Percentiles rank a stretch among this genome's conserved stretches.
Conservation (phyloP, 2,329 filamentous ascomycete genomes). For the Teratosphaeria zuluensis region DNA sequence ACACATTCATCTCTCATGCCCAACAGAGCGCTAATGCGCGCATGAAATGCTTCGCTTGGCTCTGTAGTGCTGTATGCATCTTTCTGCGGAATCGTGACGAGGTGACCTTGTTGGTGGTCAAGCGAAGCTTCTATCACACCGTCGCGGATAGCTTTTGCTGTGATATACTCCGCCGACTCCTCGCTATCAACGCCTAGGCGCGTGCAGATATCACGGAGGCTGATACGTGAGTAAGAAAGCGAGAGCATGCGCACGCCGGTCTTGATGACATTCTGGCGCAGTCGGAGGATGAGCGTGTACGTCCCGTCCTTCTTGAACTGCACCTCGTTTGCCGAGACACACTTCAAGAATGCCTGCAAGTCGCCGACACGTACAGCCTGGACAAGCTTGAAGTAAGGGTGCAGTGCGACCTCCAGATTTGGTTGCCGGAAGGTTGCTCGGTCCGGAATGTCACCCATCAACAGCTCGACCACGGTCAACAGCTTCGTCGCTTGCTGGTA, state of each 20-base stretch:
- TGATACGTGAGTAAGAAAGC: conserved; percentile 93
- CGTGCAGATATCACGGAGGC: conserved; percentile 92
- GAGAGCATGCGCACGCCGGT: conserved; percentile 99
- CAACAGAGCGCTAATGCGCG: conserved; percentile 86
- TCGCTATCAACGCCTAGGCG: conserved; percentile 87
- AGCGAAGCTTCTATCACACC: conserved; percentile 85
- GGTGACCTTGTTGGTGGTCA: conserved; percentile 89
- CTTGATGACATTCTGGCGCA: conserved; percentile 98
- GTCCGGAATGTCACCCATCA: conserved; percentile 98
- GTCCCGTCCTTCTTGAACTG: conserved; percentile 89
- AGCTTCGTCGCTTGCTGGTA: conserved; percentile 94
- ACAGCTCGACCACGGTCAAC: conserved; percentile 86
- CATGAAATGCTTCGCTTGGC: conserved; percentile 94
- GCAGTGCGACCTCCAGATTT: conserved; percentile 73
- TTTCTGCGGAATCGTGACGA: conserved; percentile 95
- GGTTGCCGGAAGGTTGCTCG: conserved; percentile 87
- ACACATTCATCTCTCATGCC: conserved; percentile 94
- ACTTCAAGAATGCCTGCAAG: conserved; percentile 81
- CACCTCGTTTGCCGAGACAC: conserved; percentile 69
- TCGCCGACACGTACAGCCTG: conserved; percentile 96
- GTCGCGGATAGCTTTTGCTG: conserved; percentile 95
- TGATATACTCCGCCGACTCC: conserved; percentile 97
- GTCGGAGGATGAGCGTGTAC: conserved; percentile 86
- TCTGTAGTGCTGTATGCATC: conserved; percentile 95
- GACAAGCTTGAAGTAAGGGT: conserved; percentile 88